phyloP scores from a whole-genome alignment of 164 flowering plant genomes.

The Kingdonia uniflora region DNA sequence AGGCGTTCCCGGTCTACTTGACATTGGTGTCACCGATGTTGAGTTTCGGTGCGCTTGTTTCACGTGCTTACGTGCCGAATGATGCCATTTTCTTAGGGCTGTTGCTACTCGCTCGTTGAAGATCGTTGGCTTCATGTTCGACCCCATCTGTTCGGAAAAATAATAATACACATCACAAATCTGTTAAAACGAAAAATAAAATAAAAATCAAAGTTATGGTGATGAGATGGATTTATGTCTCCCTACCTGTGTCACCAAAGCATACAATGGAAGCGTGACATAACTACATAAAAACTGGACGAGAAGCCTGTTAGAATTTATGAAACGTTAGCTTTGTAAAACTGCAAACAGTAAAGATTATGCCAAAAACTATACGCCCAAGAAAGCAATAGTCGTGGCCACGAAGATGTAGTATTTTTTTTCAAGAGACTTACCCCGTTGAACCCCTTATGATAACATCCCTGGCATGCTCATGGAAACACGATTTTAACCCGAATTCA shows the following conservation, averaged over 20 bases:
- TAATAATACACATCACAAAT: not conserved
- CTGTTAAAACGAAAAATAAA: not conserved
- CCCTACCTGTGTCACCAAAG: constrained; percentile 74
- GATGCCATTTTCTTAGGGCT: constrained; percentile 64
- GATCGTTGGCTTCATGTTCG: constrained; percentile 65
- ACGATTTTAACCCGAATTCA: constrained; percentile 49
- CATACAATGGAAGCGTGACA: constrained; percentile 82
- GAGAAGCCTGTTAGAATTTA: constrained; percentile 26
- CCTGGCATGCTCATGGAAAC: constrained; percentile 44
- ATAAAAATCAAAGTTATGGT: not conserved
- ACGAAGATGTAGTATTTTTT: no score
- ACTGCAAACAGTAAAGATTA: no score
- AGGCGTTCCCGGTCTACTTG: constrained; percentile 50
- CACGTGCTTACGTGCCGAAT: constrained; percentile 45
- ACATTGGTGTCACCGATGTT: constrained; percentile 27
- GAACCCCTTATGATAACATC: constrained; percentile 50
- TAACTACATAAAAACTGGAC: constrained; percentile 64
- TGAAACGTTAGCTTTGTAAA: no score
- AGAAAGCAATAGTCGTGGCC: no score
- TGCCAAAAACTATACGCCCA: no score
- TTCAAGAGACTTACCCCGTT: constrained; percentile 45
- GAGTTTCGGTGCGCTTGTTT: constrained; percentile 27
- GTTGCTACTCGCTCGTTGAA: constrained; percentile 61
- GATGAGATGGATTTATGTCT: not conserved
- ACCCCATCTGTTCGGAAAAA: constrained; percentile 59